Base-by-base conservation (phyloP, 2,329 filamentous ascomycete species). In the Diaporthe capsici region DNA sequence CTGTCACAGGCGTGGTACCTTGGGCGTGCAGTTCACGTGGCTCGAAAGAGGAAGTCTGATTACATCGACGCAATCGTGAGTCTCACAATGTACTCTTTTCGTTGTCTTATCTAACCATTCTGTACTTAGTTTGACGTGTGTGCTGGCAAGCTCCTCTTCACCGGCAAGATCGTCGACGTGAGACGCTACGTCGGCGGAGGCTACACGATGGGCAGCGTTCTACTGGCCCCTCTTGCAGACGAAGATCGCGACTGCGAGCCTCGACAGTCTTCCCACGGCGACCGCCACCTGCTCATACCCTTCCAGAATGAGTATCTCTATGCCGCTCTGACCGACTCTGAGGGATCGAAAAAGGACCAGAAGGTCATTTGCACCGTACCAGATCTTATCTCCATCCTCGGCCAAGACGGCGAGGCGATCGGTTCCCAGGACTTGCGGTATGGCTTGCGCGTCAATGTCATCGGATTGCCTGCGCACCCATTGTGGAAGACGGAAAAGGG, bases 381-480 rank as follows among this genome's bases (percentile, higher is more conserved):
- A 78, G 84, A 84, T 74, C 78, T 85, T 10, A 84, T 85, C 37
- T 82, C 82, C 22, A 81, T 86, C 31, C 71, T 85, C 4, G 84
- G 82, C 49, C 82, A 83, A 25, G 87, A 88, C 65, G 87, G 88
- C 0, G 87, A 87, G 67, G 88, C 87, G 0, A 83, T 90, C 6
- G 88, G 88, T 0, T 87, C 88, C 0, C 85, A 87, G 20, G 88
- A 90, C 34, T 81, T 89, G 42, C 83, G 88, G 13, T 90, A 90
- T 72, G 89, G 89, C 0, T 77, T 90, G 3, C 82, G 85, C 5
- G 88, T 90, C 0, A 86, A 81, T 44, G 88, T 90, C 0, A 86
- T 90, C 75, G 88, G 84, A 0, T 81, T 90, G 44, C 83, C 87
- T 3, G 86, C 87, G 1, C 87, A 88, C 75, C 87, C 88, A 0